A percentile compares a stretch with the other conserved stretches of the same genome.
These are phyloP conservation scores for Eimeria acervulina DNA, from an alignment of 169 alveolate species.

Conservation along the genomic window DNA sequence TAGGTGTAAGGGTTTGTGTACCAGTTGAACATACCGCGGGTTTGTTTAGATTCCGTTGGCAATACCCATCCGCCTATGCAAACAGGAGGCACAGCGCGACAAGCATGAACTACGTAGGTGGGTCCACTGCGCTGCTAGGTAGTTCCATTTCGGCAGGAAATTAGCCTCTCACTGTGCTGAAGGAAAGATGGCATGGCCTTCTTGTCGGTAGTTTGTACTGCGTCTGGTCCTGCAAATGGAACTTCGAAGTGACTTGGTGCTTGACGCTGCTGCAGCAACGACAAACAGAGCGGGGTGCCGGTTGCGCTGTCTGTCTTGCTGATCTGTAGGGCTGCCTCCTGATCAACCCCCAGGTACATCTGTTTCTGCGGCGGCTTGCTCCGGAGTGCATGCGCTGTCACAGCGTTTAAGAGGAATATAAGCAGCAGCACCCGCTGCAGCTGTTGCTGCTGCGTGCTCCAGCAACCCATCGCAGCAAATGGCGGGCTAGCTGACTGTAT, in stretches of 20 bases:
- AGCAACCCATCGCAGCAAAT: not conserved
- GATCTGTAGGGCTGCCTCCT: not conserved
- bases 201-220: not conserved
- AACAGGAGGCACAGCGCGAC: not conserved
- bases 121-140: not conserved
- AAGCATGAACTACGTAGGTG: not conserved
- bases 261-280: conserved; percentile 9
- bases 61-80: conserved; percentile 19
- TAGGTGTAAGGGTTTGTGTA: conserved; percentile 52
- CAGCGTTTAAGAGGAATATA: not conserved
- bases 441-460: not conserved
- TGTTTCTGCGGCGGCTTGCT: not conserved
- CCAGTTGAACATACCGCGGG: conserved; percentile 62
- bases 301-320: not conserved
- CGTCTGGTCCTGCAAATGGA: not conserved
- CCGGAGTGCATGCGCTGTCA: not conserved
- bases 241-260: no score
- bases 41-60: not conserved
- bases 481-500: not conserved
- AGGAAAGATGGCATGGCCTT: not conserved
- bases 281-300: not conserved
- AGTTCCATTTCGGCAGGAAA: not conserved
- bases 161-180: not conserved
- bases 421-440: conserved; percentile 35
- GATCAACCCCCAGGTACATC: not conserved